phyloP scores from a whole-genome alignment of 257 asterid genomes.

The Primulina huaijiensis region DNA sequence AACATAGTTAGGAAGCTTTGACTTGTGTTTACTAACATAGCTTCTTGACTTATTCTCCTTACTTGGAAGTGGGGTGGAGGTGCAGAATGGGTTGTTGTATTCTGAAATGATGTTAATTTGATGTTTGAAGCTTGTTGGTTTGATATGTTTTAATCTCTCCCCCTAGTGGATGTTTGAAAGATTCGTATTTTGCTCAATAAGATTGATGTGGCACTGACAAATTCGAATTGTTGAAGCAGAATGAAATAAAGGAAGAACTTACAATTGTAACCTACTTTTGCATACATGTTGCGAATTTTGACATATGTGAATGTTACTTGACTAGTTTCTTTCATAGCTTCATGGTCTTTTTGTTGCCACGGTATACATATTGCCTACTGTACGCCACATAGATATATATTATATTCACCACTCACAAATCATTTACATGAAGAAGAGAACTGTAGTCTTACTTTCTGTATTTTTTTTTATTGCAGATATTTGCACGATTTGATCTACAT shows the following conservation, averaged over 20 bases:
- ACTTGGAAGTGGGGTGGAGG: not conserved
- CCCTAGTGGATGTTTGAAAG: not conserved
- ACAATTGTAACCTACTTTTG: not conserved
- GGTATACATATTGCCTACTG: not conserved
- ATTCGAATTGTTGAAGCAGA: not conserved
- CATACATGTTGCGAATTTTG: not conserved
- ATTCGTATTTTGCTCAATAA: too few relatives aligned
- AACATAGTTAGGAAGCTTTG: not conserved
- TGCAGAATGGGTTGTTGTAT: not conserved
- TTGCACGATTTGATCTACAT: slow-evolving; percentile 87
- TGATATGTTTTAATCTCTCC: not conserved
- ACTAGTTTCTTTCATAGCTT: not conserved
- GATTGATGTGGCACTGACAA: not conserved
- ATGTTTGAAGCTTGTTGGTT: not conserved
- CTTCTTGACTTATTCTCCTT: not conserved
- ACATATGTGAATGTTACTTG: not conserved
- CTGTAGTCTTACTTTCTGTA: slow-evolving; percentile 1
- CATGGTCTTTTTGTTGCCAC: not conserved
- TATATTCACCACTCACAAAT: not conserved
- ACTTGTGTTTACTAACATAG: not conserved
- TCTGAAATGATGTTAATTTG: not conserved
- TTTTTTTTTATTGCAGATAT: slow-evolving; percentile 55
- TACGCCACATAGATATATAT: not conserved
- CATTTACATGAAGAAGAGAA: slow-evolving; percentile 9
- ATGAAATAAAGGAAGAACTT: not conserved